A percentile compares a stretch with the other conserved stretches of the same genome.
Conservation (phyloP, 768 basidiomycete genomes). For the Suillus fuscotomentosus region DNA sequence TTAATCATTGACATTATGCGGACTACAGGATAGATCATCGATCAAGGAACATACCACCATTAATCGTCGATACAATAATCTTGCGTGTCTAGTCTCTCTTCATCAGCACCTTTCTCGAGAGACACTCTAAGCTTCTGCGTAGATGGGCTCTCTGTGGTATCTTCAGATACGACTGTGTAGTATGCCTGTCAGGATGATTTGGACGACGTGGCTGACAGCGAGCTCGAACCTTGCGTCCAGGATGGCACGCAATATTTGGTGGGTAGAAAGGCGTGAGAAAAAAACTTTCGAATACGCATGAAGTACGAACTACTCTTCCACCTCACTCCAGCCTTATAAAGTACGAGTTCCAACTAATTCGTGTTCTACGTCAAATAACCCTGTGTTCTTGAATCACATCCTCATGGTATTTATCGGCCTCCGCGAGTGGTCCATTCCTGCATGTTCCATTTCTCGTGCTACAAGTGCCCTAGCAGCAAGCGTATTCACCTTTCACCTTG, state of each 20-base stretch:
- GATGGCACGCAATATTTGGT: no score
- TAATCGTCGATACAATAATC: slow-evolving; percentile 92
- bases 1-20: slow-evolving; percentile 93
- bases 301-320: no score
- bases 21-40: not conserved
- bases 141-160: slow-evolving; percentile 71
- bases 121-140: slow-evolving; percentile 76
- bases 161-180: slow-evolving; percentile 79
- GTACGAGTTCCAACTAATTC: not conserved
- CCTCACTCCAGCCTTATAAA: no score
- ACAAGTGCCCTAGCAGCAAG: not conserved
- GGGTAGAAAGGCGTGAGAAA: not conserved
- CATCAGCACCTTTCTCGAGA: slow-evolving; percentile 94
- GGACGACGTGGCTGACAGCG: not conserved
- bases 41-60: slow-evolving; percentile 71
- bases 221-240: not conserved
- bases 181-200: slow-evolving; percentile 44
- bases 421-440: no score
- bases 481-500: not conserved
- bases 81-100: slow-evolving; percentile 82
- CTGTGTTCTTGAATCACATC: no score
- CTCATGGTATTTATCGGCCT: not conserved
- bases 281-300: not conserved
- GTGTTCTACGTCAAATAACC: not conserved
- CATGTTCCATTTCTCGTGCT: not conserved